A percentile compares a stretch with the other conserved stretches of the same genome.
Conservation (phyloP, 2,329 filamentous ascomycete species). For the Microcyclospora tardicrescens region DNA sequence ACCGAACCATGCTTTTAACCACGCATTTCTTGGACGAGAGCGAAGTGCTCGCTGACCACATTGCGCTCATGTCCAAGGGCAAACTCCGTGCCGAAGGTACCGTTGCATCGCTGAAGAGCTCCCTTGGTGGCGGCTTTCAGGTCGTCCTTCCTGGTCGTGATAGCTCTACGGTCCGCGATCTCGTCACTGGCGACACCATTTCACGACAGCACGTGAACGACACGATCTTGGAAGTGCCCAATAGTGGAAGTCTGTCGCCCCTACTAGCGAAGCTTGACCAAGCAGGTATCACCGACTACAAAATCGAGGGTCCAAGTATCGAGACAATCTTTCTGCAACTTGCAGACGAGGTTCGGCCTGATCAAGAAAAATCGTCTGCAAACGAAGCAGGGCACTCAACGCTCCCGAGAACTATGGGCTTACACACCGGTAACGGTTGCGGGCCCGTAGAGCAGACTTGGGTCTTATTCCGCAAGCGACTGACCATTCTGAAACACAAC, state of each 20-base stretch:
- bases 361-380: background rate
- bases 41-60: slow-evolving; percentile 72
- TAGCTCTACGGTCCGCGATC: background rate
- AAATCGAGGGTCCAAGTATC: slow-evolving; percentile 73
- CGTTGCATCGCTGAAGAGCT: slow-evolving; percentile 68
- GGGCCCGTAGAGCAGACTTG: slow-evolving; percentile 45
- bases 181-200: no score
- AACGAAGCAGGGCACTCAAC: background rate
- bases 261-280: slow-evolving; percentile 39
- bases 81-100: slow-evolving; percentile 67
- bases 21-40: slow-evolving; percentile 89
- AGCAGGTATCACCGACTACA: slow-evolving; percentile 55
- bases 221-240: background rate
- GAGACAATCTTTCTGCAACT: slow-evolving; percentile 81
- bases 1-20: slow-evolving; percentile 68
- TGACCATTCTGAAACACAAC: slow-evolving; percentile 63
- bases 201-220: slow-evolving; percentile 1
- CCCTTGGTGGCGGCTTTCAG: slow-evolving; percentile 61
- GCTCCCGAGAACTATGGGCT: slow-evolving; percentile 1
- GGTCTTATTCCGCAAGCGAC: slow-evolving; percentile 63
- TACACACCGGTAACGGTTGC: slow-evolving; percentile 6
- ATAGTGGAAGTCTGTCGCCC: slow-evolving; percentile 4
- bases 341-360: slow-evolving; percentile 51
- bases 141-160: slow-evolving; percentile 29
- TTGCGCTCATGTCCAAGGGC: slow-evolving; percentile 74